Conservation (phyloP, 2,329 filamentous ascomycete genomes). For the Fusarium chlamydosporum region DNA sequence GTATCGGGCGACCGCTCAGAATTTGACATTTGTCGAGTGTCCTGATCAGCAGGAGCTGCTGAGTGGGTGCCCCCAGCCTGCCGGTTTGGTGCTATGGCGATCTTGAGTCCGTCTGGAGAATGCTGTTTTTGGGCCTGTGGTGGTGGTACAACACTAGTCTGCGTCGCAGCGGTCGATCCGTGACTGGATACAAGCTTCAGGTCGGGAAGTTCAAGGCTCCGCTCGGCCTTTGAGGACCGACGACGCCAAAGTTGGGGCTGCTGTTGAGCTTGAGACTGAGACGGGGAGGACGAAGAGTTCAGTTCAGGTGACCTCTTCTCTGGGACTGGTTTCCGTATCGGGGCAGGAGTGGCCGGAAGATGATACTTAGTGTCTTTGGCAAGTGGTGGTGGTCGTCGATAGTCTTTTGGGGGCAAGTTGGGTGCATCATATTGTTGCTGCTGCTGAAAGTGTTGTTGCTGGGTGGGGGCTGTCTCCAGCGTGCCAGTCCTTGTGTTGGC, state of each 20-base stretch:
- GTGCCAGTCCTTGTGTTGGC: constrained; percentile 43
- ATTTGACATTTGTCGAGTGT: constrained; percentile 24
- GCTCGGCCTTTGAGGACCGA: constrained; percentile 65
- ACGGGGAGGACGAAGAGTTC: constrained; percentile 49
- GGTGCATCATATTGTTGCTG: constrained; percentile 46
- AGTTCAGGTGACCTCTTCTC: constrained; percentile 35
- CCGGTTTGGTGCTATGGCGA: constrained; percentile 37
- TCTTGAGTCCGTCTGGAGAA: constrained; percentile 36
- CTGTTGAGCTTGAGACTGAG: constrained; percentile 35
- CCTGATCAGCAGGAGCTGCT: constrained; percentile 29
- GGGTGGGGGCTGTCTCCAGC: constrained; percentile 40
- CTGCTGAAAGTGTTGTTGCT: constrained; percentile 39
- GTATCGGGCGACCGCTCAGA: constrained; percentile 38
- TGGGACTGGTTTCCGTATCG: constrained; percentile 28
- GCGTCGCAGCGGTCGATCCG: constrained; percentile 63
- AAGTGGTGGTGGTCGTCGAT: constrained; percentile 46
- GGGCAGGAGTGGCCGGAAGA: constrained; percentile 43
- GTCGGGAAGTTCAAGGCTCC: constrained; percentile 62
- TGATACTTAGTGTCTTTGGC: constrained; percentile 49
- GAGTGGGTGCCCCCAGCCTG: constrained; percentile 31
- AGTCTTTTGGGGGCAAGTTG: constrained; percentile 20
- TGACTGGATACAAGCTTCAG: constrained; percentile 65
- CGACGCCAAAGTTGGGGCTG: constrained; percentile 63
- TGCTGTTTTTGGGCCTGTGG: constrained; percentile 39
- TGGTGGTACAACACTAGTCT: constrained; percentile 29